phyloP scores from a whole-genome alignment of 2,329 filamentous ascomycete genomes.

The Ophiostoma sp. region DNA sequence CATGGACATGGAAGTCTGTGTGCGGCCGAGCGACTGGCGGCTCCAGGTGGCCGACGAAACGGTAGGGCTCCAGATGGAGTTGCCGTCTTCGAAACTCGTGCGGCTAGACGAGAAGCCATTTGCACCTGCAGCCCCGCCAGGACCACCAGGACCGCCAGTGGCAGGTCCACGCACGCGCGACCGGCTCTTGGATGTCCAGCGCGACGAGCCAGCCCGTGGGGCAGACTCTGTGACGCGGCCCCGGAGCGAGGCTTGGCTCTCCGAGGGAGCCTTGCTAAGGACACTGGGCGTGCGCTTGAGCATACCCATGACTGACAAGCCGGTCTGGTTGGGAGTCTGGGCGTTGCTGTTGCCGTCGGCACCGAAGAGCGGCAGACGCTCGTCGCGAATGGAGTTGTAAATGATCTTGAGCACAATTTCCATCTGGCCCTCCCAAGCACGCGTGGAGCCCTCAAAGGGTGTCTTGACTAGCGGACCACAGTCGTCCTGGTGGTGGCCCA shows the following conservation, averaged over 20 bases:
- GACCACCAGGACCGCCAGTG: slow-evolving; percentile 43
- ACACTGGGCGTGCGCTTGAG: slow-evolving; percentile 87
- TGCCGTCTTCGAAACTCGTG: slow-evolving; percentile 89
- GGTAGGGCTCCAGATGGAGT: slow-evolving; percentile 84
- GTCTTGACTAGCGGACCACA: slow-evolving; percentile 76
- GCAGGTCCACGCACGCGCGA: slow-evolving; percentile 57
- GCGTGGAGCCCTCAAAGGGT: slow-evolving; percentile 71
- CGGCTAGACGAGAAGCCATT: slow-evolving; percentile 86
- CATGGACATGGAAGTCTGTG: slow-evolving; percentile 86
- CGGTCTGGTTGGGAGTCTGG: slow-evolving; percentile 52
- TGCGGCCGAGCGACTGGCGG: slow-evolving; percentile 87
- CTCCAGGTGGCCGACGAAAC: slow-evolving; percentile 92
- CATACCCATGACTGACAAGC: slow-evolving; percentile 72
- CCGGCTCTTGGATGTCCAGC: slow-evolving; percentile 84
- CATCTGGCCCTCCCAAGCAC: slow-evolving; percentile 84
- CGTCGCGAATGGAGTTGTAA: slow-evolving; percentile 83
- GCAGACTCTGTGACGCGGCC: slow-evolving; percentile 65
- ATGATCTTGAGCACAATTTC: slow-evolving; percentile 91
- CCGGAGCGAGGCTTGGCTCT: slow-evolving; percentile 67
- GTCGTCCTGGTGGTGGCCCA: slow-evolving; percentile 45
- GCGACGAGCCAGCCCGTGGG: slow-evolving; percentile 53
- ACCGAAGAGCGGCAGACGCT: slow-evolving; percentile 83
- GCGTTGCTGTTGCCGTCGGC: slow-evolving; percentile 49
- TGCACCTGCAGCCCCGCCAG: slow-evolving; percentile 46
- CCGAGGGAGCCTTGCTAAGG: slow-evolving; percentile 89